Conservation (phyloP, 495 filamentous ascomycete species). For the Penicillium maclennaniae region DNA sequence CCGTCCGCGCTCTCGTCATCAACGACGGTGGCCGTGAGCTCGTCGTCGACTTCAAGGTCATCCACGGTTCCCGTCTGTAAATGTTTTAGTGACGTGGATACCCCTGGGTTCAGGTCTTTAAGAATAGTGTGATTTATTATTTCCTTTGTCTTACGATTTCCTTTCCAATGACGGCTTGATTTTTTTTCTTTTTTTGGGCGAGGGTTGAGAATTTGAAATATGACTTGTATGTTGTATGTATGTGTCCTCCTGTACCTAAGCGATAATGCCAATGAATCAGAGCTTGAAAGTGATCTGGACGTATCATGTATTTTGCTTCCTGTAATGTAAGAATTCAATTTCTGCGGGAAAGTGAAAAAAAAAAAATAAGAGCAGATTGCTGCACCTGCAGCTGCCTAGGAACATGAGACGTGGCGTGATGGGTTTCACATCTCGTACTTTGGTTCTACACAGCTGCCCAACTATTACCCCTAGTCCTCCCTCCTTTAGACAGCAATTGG, state of each 20-base stretch:
- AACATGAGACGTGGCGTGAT: no score
- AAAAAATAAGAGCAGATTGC: no score
- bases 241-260: constrained; percentile 1
- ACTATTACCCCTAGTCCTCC: no score
- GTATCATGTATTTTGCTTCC: not conserved
- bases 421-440: no score
- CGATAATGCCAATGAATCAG: constrained; percentile 10
- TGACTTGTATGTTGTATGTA: constrained; percentile 8
- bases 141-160: constrained; percentile 29
- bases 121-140: constrained; percentile 8
- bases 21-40: constrained; percentile 91
- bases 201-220: constrained; percentile 17
- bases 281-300: not conserved
- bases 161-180: constrained; percentile 18
- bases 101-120: constrained; percentile 9
- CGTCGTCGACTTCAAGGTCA: constrained; percentile 97
- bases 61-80: constrained; percentile 74
- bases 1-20: constrained; percentile 92
- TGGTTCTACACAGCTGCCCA: no score
- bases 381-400: no score
- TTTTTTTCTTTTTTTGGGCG: constrained; percentile 11
- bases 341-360: no score
- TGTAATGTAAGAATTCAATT: no score
- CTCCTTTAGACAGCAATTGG: no score
- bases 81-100: constrained; percentile 13